A percentile compares a stretch with the other conserved stretches of the same genome.
phyloP scores from a whole-genome alignment of 768 basidiomycete species.

The Cyclocybe aegerita region DNA sequence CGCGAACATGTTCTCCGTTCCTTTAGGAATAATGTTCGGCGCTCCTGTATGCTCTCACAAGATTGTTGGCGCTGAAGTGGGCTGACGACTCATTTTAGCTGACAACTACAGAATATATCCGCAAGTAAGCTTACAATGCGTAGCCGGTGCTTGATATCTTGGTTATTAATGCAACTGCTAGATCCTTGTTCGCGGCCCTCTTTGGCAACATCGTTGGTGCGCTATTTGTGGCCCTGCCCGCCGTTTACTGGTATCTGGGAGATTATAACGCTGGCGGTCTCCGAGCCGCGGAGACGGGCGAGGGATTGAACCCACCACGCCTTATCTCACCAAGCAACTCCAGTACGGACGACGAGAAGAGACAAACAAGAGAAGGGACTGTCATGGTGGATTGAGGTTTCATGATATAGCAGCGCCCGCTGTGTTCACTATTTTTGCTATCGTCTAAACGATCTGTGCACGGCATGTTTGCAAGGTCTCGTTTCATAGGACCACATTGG shows the following conservation, averaged over 20 bases:
- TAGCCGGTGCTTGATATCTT: not conserved
- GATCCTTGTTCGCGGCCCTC: conserved; percentile 64
- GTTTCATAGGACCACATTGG: too few species aligned
- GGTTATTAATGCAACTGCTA: conserved; percentile 11
- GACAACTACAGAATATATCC: conserved; percentile 57
- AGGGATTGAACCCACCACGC: conserved; percentile 7
- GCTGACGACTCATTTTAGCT: conserved; percentile 30
- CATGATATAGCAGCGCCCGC: too few species aligned
- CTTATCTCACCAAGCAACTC: conserved; percentile 10
- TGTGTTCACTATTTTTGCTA: too few species aligned
- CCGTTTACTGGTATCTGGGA: conserved; percentile 59
- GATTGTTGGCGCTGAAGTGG: conserved; percentile 4
- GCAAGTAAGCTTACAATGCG: conserved; percentile 46
- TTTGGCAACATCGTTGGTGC: conserved; percentile 70
- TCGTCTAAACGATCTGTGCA: too few species aligned
- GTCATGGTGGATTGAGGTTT: not conserved
- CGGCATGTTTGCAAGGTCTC: too few species aligned
- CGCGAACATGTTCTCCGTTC: conserved; percentile 78
- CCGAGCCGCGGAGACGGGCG: conserved; percentile 37
- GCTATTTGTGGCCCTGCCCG: conserved; percentile 62
- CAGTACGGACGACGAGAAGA: conserved; percentile 12
- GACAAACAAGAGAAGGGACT: conserved; percentile 1
- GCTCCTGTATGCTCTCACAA: conserved; percentile 46
- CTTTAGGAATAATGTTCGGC: conserved; percentile 69
- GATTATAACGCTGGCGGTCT: conserved; percentile 39